These are phyloP conservation scores for Coemansia sp. DNA, from an alignment of 192 early-diverging fungal species.

Conservation along the genomic window DNA sequence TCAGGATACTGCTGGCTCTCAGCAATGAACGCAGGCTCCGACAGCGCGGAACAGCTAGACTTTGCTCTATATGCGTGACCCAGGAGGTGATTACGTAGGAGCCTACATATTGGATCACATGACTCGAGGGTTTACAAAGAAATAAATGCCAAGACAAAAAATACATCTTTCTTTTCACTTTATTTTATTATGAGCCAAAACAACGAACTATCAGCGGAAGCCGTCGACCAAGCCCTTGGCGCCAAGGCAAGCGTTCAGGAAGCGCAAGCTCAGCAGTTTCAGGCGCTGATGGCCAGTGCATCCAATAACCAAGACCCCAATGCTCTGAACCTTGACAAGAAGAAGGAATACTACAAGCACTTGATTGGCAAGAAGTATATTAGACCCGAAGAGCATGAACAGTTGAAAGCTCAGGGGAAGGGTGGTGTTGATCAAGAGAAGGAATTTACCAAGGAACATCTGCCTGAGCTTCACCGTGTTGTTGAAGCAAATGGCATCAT, in stretches of 20 bases:
- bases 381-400: background rate
- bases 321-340: background rate
- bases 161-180: too few species aligned
- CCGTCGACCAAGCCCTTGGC: background rate
- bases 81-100: too few species aligned
- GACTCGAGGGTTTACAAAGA: too few species aligned
- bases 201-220: background rate
- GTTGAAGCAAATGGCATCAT: too few species aligned
- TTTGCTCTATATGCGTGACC: too few species aligned
- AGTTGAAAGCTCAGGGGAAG: background rate
- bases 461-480: slow-evolving; percentile 15
- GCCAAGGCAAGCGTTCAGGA: background rate
- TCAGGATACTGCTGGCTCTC: too few species aligned
- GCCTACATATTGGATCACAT: too few species aligned
- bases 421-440: background rate
- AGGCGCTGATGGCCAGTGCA: slow-evolving; percentile 4
- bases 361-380: slow-evolving; percentile 17
- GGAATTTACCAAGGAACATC: slow-evolving; percentile 7
- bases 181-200: background rate
- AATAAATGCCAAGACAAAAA: too few species aligned
- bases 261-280: slow-evolving; percentile 7
- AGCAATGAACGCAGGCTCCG: too few species aligned
- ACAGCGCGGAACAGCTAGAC: too few species aligned
- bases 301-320: background rate
- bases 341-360: slow-evolving; percentile 4